phyloP scores from a whole-genome alignment of 495 filamentous ascomycete species.

The Copromyces sp. region DNA sequence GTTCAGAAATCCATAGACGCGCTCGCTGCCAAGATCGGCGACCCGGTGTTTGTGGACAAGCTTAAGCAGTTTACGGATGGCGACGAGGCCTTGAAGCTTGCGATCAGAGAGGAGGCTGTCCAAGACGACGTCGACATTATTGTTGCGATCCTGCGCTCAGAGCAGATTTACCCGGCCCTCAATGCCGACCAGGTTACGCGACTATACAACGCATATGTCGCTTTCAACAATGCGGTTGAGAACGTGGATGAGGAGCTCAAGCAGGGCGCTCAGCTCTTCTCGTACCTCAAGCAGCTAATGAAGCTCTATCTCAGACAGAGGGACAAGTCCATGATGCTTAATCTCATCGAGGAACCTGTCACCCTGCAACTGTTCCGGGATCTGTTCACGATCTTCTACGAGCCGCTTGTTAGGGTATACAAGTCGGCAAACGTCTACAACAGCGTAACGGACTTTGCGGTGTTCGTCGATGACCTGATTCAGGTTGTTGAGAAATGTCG shows the following conservation, averaged over 20 bases:
- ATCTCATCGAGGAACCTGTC: slow-evolving; percentile 88
- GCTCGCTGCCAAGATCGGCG: slow-evolving; percentile 61
- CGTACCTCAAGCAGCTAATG: slow-evolving; percentile 85
- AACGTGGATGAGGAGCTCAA: slow-evolving; percentile 83
- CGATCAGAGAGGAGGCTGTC: slow-evolving; percentile 60
- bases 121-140: slow-evolving; percentile 69
- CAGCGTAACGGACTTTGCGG: slow-evolving; percentile 89
- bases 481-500: slow-evolving; percentile 79
- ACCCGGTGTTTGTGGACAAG: slow-evolving; percentile 70
- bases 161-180: slow-evolving; percentile 59
- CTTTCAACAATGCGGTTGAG: slow-evolving; percentile 90
- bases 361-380: slow-evolving; percentile 91
- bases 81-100: slow-evolving; percentile 60
- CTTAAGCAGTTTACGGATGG: slow-evolving; percentile 67
- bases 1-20: slow-evolving; percentile 80
- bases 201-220: slow-evolving; percentile 91
- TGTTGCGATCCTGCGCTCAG: slow-evolving; percentile 69
- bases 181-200: slow-evolving; percentile 62
- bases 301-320: slow-evolving; percentile 86
- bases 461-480: slow-evolving; percentile 88
- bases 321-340: slow-evolving; percentile 95
- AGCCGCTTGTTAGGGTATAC: slow-evolving; percentile 91
- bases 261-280: slow-evolving; percentile 80
- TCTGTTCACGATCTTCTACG: slow-evolving; percentile 97
- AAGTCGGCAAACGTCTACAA: slow-evolving; percentile 98